These are phyloP conservation scores for Suhomyces bokatorum DNA, from an alignment of 1,139 yeast genomes.

Conservation along the genomic window DNA sequence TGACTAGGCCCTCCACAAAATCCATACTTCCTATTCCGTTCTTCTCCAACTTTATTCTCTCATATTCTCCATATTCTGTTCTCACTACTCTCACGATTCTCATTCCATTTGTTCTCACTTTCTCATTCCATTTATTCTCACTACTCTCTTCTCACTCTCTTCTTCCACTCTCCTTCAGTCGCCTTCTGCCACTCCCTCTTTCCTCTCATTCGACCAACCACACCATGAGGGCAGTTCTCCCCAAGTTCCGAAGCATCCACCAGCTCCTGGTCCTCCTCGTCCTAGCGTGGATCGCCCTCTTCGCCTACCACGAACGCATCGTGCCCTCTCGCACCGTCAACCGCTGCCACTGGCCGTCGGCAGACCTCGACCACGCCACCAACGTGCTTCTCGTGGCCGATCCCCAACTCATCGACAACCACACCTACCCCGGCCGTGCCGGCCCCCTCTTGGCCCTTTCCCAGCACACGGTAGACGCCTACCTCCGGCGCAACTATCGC, in stretches of 20 bases:
- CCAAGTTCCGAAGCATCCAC: slow-evolving; percentile 29
- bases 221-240: slow-evolving; percentile 11
- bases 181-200: too few relatives aligned
- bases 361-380: slow-evolving; percentile 2
- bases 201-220: too few relatives aligned
- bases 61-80: too few relatives aligned
- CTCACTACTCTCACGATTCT: not conserved
- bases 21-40: too few relatives aligned
- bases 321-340: slow-evolving; percentile 30
- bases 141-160: not conserved
- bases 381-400: slow-evolving; percentile 45
- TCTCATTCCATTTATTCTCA: too few relatives aligned
- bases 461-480: slow-evolving; percentile 51
- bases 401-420: slow-evolving; percentile 49
- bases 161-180: not conserved
- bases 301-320: slow-evolving; percentile 36
- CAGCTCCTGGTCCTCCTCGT: slow-evolving; percentile 22
- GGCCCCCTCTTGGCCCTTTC: slow-evolving; percentile 37
- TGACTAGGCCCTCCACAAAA: too few relatives aligned
- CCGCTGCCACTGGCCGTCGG: slow-evolving; percentile 38
- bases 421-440: slow-evolving; percentile 51
- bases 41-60: too few relatives aligned
- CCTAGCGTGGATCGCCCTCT: slow-evolving; percentile 32
- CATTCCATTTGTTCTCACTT: too few relatives aligned
- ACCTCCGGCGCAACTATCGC: slow-evolving; percentile 48